Base-by-base conservation (phyloP, 2,329 filamentous ascomycete species). In the Phialophora chinensis region DNA sequence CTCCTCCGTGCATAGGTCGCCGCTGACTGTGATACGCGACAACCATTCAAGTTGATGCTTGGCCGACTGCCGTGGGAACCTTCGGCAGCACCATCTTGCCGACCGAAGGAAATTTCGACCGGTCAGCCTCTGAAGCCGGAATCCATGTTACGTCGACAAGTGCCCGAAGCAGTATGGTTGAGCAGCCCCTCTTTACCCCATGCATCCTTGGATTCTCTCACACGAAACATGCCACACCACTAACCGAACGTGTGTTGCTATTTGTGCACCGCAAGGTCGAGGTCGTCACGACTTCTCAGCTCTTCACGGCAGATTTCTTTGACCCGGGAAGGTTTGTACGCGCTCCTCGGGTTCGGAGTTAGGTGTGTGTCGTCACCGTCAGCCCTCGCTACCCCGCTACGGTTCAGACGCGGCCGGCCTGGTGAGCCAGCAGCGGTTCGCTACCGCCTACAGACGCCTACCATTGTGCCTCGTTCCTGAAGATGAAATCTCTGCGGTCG, bases 301-400 rank as follows among this genome's bases (percentile, higher is more conserved):
- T 8, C 12, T n/a, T 11, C 29, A 14, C 17, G 29, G 47, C 20
- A 42, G 31, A 42, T 61, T 50, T 56, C 47, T 2, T 60, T 35
- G 53, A 31, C 8, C n/a, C 54, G 6, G 47, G 8, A 42, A 4
- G 11, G 44, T n/a, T 23, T 31, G 25, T 49, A 20, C 44, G 35
- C n/a, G 11, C n/a, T 50, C 3, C 55, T 60, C 44, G 57, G 42
- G 23, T 63, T 47, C 59, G 62, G 53, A 59, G 60, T 54, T 29
- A 6, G 25, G n/a, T 53, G 54, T 47, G 54, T 54, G 66, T 65
- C 66, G 66, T 68, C 66, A 68, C 61, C 29, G 62, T 66, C 66
- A 66, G 59, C 62, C 54, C n/a, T 29, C 20, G 33, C 33, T 50
- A 47, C 29, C 29, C 44, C 52, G 42, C 63, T 55, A 57, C 7